Conservation (phyloP, 140 eudicot species). For the Ambrosia hybrid region DNA sequence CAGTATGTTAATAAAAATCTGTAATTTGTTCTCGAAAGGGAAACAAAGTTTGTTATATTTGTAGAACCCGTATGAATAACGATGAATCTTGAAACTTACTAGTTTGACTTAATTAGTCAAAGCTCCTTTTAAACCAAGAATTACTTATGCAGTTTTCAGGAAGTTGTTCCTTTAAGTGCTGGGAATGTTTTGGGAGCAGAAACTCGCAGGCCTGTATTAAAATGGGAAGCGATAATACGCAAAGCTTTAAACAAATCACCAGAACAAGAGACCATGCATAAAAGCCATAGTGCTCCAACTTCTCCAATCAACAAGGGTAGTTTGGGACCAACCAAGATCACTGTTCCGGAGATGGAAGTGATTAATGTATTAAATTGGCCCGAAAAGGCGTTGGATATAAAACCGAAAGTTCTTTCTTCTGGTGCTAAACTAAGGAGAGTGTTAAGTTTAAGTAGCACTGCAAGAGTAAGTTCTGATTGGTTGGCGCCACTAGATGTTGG, state of each 20-base stretch:
- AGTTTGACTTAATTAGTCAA: conserved; percentile 26
- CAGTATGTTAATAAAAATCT: not conserved
- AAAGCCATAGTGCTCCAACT: conserved; percentile 92
- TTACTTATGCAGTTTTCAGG: conserved; percentile 68
- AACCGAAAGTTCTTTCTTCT: conserved; percentile 58
- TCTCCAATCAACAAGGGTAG: conserved; percentile 63
- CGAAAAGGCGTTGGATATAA: conserved; percentile 58
- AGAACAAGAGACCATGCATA: conserved; percentile 49
- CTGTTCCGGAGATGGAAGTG: conserved; percentile 31
- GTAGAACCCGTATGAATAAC: not conserved
- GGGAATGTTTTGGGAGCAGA: conserved; percentile 96
- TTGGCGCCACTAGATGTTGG: conserved; percentile 31
- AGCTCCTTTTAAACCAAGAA: too few relatives aligned
- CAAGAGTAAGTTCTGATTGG: conserved; percentile 54
- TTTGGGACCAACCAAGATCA: conserved; percentile 15
- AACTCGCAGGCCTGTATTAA: conserved; percentile 69
- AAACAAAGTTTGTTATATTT: not conserved
- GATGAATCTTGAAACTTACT: conserved; percentile 13
- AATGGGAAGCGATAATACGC: conserved; percentile 92
- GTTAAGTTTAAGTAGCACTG: conserved; percentile 60
- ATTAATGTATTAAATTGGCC: conserved; percentile 69
- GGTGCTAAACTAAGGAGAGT: conserved; percentile 61
- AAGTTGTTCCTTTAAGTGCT: conserved; percentile 93
- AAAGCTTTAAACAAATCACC: conserved; percentile 63
- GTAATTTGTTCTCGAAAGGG: not conserved